phyloP scores from a whole-genome alignment of 2,329 filamentous ascomycete genomes.

The Dothiorella sarmentorum region DNA sequence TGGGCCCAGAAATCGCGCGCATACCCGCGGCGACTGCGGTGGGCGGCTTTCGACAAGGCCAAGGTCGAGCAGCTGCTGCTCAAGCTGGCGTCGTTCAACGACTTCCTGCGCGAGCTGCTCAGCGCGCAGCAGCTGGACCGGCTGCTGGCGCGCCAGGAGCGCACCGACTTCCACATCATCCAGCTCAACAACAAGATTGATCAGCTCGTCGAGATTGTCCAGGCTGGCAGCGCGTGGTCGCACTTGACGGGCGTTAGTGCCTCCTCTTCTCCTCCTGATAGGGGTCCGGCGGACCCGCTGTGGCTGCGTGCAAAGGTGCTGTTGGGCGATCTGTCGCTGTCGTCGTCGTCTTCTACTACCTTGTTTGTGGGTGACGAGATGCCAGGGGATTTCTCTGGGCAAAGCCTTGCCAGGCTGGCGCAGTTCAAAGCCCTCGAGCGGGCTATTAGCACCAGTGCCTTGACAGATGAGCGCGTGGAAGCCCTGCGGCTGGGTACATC shows the following conservation, averaged over 20 bases:
- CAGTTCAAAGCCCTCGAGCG: slow-evolving; percentile 36
- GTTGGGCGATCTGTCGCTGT: slow-evolving; percentile 23
- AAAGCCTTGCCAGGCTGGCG: slow-evolving; percentile 31
- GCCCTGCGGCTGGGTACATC: slow-evolving; percentile 26
- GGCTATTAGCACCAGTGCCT: slow-evolving; percentile 29
- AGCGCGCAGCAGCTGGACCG: slow-evolving; percentile 29
- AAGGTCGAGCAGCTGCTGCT: slow-evolving; percentile 33
- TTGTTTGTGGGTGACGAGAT: slow-evolving; percentile 20
- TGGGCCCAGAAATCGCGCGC: slow-evolving; percentile 29
- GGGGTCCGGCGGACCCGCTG: slow-evolving; percentile 17
- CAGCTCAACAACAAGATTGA: slow-evolving; percentile 35
- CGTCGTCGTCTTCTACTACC: neutral
- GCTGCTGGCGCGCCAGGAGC: slow-evolving; percentile 30
- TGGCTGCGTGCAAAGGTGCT: slow-evolving; percentile 12
- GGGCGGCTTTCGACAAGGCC: slow-evolving; percentile 31
- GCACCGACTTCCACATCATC: slow-evolving; percentile 37
- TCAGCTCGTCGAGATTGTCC: slow-evolving; percentile 35
- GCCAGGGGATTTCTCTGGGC: slow-evolving; percentile 9
- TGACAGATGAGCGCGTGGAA: slow-evolving; percentile 27
- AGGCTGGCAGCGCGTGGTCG: slow-evolving; percentile 24
- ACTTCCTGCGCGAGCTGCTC: slow-evolving; percentile 36
- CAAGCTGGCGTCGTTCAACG: slow-evolving; percentile 34
- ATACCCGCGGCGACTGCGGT: slow-evolving; percentile 29
- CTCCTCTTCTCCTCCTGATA: no score
- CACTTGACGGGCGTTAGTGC: neutral